Evolutionary conservation across 1,139 yeast species (phyloP), one percentile per base, ranked within the genome.

Genomic region (Hemisphaericaspora lyxosophila): DNA sequence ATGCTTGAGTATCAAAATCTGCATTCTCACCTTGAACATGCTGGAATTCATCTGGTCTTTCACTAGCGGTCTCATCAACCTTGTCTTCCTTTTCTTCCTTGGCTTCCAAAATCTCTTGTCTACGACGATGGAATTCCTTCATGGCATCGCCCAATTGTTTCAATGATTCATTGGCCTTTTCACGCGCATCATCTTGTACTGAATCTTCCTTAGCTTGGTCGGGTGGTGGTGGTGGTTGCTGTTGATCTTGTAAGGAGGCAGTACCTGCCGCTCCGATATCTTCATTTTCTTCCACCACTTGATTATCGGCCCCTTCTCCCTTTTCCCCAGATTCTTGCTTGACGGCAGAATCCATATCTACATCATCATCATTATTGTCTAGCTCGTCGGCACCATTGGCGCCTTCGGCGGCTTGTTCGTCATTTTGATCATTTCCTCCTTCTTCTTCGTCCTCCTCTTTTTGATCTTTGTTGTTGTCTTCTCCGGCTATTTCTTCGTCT

Each of bases 71-170:
- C 2, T 51, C 47, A 31, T 73, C 75, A 33, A 69, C 72, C 22
- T 49, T 45, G 29, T 50, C 49, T 16, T 44, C 43, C 12, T 72
- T 73, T 68, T 49, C 69, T 48, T 34, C 64, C n/a, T 70, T 64
- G 5, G 85, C 77, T 47, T 83, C 86, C 47, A 75, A 71, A 45
- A 90, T 90, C 52, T 89, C 97, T 59, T 86, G 89, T 48, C 86
- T 81, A 54, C 96, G 84, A 57, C 89, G 85, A 57, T 90, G 95
- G 65, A 85, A 92, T 57, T 90, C 96, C 55, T 89, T 86, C 59
- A 89, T 62, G 0, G 95, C 80, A 57, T 90, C 97, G 38, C 97
- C 97, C 17, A 92, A 70, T 55, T 89, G 89, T 57, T 85, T 85
- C 62, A 90, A 70, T 0, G 94, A 80, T 51, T 89, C 94, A 40